Conservation (phyloP, 73 alveolate genomes). For the Breviolum minutum region DNA sequence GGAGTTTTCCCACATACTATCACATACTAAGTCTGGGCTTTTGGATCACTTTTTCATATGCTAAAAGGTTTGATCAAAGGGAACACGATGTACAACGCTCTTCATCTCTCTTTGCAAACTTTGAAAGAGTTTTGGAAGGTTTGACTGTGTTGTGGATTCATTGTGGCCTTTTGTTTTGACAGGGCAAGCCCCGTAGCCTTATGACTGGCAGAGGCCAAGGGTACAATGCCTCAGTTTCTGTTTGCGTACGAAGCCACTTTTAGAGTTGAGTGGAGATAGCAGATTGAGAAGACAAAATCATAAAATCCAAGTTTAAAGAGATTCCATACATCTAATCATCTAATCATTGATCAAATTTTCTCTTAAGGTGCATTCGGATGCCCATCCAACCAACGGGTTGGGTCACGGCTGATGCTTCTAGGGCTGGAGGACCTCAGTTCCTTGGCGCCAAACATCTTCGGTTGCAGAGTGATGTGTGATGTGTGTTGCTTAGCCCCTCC, state of each 20-base stretch:
- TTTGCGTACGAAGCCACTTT: neutral
- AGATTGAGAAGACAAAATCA: no score
- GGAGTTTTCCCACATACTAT: neutral
- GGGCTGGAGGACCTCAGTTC: slow-evolving; percentile 89
- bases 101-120: neutral
- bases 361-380: slow-evolving; percentile 85
- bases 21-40: no score
- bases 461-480: no score
- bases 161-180: neutral
- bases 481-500: no score
- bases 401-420: slow-evolving; percentile 85
- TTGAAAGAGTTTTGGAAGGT: neutral
- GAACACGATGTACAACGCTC: neutral
- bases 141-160: neutral
- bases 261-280: no score
- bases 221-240: neutral
- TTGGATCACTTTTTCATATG: neutral
- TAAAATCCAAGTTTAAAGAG: no score
- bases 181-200: slow-evolving; percentile 80
- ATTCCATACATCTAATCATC: neutral
- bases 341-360: neutral
- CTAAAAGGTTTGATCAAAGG: neutral
- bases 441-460: neutral
- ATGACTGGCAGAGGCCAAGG: slow-evolving; percentile 63
- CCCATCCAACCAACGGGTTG: slow-evolving; percentile 92